Evolutionary conservation across 2,329 filamentous ascomycete genomes (phyloP).

Genomic region (Trichoderma breve): DNA sequence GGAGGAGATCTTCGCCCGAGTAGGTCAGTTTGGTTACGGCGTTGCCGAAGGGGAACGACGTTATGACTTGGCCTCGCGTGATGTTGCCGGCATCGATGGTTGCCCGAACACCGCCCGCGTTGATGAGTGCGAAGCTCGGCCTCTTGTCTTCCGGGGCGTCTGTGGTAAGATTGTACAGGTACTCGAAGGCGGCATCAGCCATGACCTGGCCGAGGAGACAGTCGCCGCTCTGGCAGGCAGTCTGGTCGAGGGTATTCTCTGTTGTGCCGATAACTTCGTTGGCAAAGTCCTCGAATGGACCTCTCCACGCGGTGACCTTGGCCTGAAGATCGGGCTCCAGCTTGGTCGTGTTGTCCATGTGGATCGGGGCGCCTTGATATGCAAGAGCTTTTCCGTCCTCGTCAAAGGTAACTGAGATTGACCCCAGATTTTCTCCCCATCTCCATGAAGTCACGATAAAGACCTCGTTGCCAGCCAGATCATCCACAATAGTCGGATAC

Average conservation of each 20-base stretch:
- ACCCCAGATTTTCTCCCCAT: slow-evolving; percentile 67
- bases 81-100: slow-evolving; percentile 60
- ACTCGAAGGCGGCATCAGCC: slow-evolving; percentile 59
- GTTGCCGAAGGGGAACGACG: slow-evolving; percentile 65
- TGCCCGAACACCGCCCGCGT: slow-evolving; percentile 62
- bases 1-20: slow-evolving; percentile 53
- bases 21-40: slow-evolving; percentile 57
- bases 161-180: slow-evolving; percentile 49
- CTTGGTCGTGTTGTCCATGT: slow-evolving; percentile 59
- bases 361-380: slow-evolving; percentile 63
- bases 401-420: slow-evolving; percentile 65
- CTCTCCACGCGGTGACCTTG: slow-evolving; percentile 58
- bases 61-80: slow-evolving; percentile 62
- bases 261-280: slow-evolving; percentile 55
- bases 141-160: slow-evolving; percentile 30
- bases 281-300: slow-evolving; percentile 59
- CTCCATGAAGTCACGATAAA: slow-evolving; percentile 67
- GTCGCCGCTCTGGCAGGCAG: slow-evolving; percentile 55
- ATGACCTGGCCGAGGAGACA: slow-evolving; percentile 58
- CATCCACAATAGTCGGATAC: slow-evolving; percentile 62
- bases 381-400: slow-evolving; percentile 57
- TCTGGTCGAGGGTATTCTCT: slow-evolving; percentile 57
- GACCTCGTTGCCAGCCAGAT: slow-evolving; percentile 62
- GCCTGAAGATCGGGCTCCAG: slow-evolving; percentile 57
- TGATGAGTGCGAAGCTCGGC: slow-evolving; percentile 59